Base-by-base conservation (phyloP, 495 filamentous ascomycete species). In the Penicillium turbatum region DNA sequence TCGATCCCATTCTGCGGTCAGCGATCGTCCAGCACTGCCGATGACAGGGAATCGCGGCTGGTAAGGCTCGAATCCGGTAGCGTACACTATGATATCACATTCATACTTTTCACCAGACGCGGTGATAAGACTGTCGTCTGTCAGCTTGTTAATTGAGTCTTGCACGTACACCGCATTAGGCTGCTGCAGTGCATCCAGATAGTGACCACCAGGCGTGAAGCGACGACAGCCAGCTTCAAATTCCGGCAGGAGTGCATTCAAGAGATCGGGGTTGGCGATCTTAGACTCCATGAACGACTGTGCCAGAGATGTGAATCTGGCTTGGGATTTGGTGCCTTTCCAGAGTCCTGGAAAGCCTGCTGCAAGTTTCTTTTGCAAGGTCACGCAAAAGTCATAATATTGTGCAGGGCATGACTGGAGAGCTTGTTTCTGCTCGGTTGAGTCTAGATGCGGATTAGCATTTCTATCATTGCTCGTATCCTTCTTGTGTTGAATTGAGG, bases 171-270 rank as follows among this genome's bases (percentile, higher is more conserved):
- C 37, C 10, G 55, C 57, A 34, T 60, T 42, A 0, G 54, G 27
- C 30, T 55, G 38, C n/a, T 57, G 55, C 17, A 61, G 16, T 2
- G 59, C 55, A 24, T 53, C 39, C n/a, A 61, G 29, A 48, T 61
- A 61, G n/a, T 50, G 39, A 12, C 40, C 46, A 4, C 55, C 55
- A 3, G 59, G 59, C 6, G 51, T 58, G 15, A 48, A 57, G 35
- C 57, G 57, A n/a, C 54, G 54, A 42, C 57, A 60, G 6, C 48
- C 54, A 26, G 57, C 47, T 19, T 48, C 54, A 36, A 57, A 60
- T 13, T 60, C 31, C 21, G 57, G 57, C 5, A 48, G 15, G 2
- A 60, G 30, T 3, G 41, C 39, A 12, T 57, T 31, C 2, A 32
- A 29, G 3, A 56, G 30, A n/a, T 48, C 48, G 1, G 53, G 57